Base-by-base conservation (phyloP, 2,329 filamentous ascomycete species). In the Xylaria sp. region DNA sequence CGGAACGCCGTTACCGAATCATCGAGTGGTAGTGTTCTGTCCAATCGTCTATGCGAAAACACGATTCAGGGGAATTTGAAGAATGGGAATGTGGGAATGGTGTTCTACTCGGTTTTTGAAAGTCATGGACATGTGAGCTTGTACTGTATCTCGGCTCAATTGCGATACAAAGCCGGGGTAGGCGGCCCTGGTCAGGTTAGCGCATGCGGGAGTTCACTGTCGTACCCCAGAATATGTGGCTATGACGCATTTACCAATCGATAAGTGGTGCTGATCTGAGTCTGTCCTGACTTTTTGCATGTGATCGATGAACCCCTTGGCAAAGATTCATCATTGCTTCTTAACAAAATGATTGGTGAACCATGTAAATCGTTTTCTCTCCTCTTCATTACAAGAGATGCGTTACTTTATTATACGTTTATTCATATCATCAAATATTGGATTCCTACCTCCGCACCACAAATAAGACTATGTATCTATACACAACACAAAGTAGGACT, bases 61-160 rank as follows among this genome's bases (percentile, higher is more conserved):
- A 17, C n/a, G 20, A 6, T 15, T 28, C 15, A 10, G 28, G 20
- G n/a, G 15, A 15, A 17, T n/a, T 23, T 28, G 33, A 57, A n/a
- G 44, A 42, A 40, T 7, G 33, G 33, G 13, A 51, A 26, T 26
- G 44, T 26, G 13, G 54, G n/a, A 28, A 51, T 61, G 57, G 51
- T 54, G 53, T 53, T 59, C 36, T 53, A n/a, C 7, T 28, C 13
- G 10, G 54, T 33, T 57, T 42, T 57, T 58, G 38, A 59, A 44
- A 54, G 40, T 60, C 46, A 33, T 49, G 48, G 59, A 54, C 67
- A 66, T 66, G 63, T 66, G 63, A 65, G 36, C 33, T 33, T 23
- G 36, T 31, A 23, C 26, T 53, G 28, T 40, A 46, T 66, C 63
- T 69, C 67, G 63, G 67, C 67, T 69, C 59, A 66, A 60, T n/a